Conservation (phyloP, 805 yeast species). For the Cyberlindnera euphorbiiphila region DNA sequence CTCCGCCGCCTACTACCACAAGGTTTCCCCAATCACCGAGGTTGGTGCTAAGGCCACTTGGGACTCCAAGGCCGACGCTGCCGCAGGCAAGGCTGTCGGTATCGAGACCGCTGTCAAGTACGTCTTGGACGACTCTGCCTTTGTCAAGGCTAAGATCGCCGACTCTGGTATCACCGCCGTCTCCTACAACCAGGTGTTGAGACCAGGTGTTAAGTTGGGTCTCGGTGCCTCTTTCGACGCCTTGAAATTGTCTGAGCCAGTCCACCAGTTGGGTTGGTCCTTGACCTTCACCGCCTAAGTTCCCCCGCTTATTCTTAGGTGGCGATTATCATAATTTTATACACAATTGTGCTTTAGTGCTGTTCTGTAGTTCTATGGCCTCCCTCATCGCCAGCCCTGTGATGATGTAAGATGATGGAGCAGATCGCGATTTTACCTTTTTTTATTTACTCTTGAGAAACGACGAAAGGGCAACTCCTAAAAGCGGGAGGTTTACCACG, state of each 20-base stretch:
- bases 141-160: slow-evolving; percentile 94
- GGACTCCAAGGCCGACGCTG: slow-evolving; percentile 69
- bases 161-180: slow-evolving; percentile 93
- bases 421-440: too few species aligned
- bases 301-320: too few species aligned
- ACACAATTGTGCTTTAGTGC: slow-evolving; percentile 2
- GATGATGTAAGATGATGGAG: too few species aligned
- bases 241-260: slow-evolving; percentile 90
- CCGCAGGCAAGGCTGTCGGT: slow-evolving; percentile 75
- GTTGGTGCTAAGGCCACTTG: slow-evolving; percentile 98
- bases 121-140: slow-evolving; percentile 80
- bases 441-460: slow-evolving; percentile 3
- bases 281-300: slow-evolving; percentile 84
- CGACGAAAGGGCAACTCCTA: too few species aligned
- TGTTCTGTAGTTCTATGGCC: background rate
- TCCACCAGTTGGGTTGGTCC: slow-evolving; percentile 96
- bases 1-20: slow-evolving; percentile 97
- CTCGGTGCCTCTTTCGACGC: slow-evolving; percentile 97
- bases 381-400: too few species aligned
- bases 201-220: slow-evolving; percentile 96
- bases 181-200: slow-evolving; percentile 89
- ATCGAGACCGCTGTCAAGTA: slow-evolving; percentile 96
- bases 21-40: slow-evolving; percentile 85
- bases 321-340: background rate
- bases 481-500: too few species aligned